Evolutionary conservation across 2,329 filamentous ascomycete genomes (phyloP).

Genomic region (Botrytis pseudocinerea): DNA sequence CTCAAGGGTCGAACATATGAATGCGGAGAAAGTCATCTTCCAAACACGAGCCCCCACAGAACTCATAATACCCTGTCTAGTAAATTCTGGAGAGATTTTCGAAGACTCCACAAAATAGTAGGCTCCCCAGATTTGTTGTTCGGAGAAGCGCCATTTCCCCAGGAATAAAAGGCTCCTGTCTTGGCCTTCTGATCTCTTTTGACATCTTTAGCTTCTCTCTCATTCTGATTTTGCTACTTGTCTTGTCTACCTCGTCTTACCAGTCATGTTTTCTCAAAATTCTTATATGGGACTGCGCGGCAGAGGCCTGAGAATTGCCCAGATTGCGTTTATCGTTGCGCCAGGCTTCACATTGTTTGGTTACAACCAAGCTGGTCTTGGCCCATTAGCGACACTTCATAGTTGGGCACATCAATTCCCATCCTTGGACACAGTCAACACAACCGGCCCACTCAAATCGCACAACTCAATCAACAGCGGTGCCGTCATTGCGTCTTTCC

Average conservation of each 20-base stretch:
- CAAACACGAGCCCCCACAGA: not conserved
- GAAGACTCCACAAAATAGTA: not conserved
- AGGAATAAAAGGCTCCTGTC: not conserved
- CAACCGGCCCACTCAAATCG: not conserved
- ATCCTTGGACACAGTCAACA: not conserved
- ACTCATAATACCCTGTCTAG: not conserved
- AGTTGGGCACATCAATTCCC: not conserved
- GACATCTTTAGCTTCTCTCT: not conserved
- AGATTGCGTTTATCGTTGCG: not conserved
- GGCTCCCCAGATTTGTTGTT: not conserved
- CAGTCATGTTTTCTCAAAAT: not conserved
- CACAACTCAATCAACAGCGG: not conserved
- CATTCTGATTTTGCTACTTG: not conserved
- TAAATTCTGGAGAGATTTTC: not conserved
- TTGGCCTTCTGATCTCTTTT: not conserved
- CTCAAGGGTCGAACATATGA: not conserved
- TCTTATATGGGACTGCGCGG: not conserved
- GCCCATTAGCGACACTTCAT: not conserved
- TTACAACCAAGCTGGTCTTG: not conserved
- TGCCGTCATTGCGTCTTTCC: not conserved
- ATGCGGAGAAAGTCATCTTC: not conserved
- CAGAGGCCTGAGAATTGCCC: not conserved
- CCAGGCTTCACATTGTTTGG: not conserved
- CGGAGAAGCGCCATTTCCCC: not conserved
- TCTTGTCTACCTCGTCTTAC: not conserved